Percentiles rank a stretch among this genome's conserved stretches.
Conservation (phyloP, 1,139 yeast species). For the Wickerhamomyces sp. region DNA sequence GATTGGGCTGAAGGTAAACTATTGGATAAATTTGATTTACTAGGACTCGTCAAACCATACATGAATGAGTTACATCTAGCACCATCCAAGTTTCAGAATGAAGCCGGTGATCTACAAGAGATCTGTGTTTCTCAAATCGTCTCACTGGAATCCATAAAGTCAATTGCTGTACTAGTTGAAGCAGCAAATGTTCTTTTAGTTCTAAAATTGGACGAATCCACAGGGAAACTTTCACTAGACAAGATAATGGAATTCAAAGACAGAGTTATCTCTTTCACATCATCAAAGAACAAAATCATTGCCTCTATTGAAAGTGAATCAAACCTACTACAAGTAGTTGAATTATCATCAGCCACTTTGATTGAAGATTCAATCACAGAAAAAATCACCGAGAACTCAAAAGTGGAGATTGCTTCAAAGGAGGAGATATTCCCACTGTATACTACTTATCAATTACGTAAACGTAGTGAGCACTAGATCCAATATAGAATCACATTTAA, state of each 20-base stretch:
- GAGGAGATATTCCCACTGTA: conserved; percentile 62
- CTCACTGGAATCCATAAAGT: conserved; percentile 25
- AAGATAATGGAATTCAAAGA: conserved; percentile 29
- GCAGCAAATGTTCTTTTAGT: conserved; percentile 50
- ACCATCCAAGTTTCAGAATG: conserved; percentile 60
- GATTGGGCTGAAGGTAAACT: conserved; percentile 55
- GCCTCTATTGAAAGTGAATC: conserved; percentile 45
- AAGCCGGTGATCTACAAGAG: conserved; percentile 44
- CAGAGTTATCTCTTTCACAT: conserved; percentile 32
- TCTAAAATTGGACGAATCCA: conserved; percentile 28
- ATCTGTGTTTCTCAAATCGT: conserved; percentile 47
- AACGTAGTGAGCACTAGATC: conserved; percentile 68
- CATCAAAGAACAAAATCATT: conserved; percentile 31
- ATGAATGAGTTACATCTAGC: conserved; percentile 58
- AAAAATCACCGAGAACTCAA: conserved; percentile 20
- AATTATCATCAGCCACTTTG: conserved; percentile 16
- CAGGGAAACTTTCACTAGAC: conserved; percentile 28
- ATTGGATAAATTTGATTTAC: conserved; percentile 45
- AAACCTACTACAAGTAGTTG: conserved; percentile 31
- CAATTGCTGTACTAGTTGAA: conserved; percentile 46
- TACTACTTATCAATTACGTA: conserved; percentile 59
- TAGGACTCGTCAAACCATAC: conserved; percentile 42
- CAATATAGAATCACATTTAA: too few relatives aligned
- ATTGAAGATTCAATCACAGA: conserved; percentile 24
- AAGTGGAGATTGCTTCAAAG: conserved; percentile 26